Conservation (phyloP, 164 flowering plant species). For the Echeveria elegans region DNA sequence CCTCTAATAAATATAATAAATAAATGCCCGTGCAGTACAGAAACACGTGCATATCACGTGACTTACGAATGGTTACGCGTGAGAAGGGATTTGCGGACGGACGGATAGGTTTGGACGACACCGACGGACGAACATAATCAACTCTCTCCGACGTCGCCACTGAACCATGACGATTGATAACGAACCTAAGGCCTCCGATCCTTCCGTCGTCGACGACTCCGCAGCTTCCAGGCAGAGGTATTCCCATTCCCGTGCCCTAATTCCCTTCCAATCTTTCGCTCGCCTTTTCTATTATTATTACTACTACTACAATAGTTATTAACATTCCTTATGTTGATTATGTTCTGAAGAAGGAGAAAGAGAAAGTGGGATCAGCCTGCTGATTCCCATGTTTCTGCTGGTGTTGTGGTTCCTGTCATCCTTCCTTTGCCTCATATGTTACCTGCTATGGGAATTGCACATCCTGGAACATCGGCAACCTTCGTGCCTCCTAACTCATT, state of each 20-base stretch:
- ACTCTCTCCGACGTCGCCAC: neutral
- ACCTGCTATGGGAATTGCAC: slow-evolving; percentile 28
- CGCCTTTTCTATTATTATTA: neutral
- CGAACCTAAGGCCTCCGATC: neutral
- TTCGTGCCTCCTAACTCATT: no score
- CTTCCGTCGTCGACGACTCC: neutral
- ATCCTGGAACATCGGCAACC: slow-evolving; percentile 27
- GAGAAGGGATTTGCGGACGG: neutral
- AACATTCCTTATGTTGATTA: neutral
- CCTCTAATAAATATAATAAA: no score
- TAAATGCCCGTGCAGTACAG: no score
- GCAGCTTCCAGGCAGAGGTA: slow-evolving; percentile 1
- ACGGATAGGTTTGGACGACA: neutral
- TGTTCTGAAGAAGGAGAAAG: slow-evolving; percentile 49
- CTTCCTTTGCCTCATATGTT: slow-evolving; percentile 33
- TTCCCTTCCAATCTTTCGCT: neutral
- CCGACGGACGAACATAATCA: neutral
- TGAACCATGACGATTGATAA: neutral
- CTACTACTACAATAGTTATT: no score
- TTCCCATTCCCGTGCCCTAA: neutral
- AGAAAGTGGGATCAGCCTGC: slow-evolving; percentile 99
- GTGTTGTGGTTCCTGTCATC: slow-evolving; percentile 38
- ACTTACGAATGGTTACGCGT: no score
- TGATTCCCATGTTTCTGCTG: slow-evolving; percentile 52
- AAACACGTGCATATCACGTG: neutral